phyloP scores from a whole-genome alignment of 352 stramenopile genomes.

The Peronospora farinosa region DNA sequence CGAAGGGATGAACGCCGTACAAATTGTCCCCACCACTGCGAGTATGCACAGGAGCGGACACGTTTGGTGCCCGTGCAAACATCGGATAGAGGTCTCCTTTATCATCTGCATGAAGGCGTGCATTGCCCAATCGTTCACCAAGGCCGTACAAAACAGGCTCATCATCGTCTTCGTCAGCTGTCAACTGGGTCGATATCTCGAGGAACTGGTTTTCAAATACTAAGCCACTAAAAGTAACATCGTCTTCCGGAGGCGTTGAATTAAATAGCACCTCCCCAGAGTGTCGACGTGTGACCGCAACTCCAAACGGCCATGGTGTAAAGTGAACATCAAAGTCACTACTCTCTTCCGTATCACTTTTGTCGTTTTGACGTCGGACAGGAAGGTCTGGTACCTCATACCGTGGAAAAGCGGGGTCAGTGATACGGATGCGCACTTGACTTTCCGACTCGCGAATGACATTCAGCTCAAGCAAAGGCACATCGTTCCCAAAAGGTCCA shows the following conservation, averaged over 20 bases:
- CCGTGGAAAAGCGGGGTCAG: conserved; percentile 58
- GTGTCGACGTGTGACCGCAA: conserved; percentile 52
- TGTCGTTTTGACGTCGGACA: conserved; percentile 5
- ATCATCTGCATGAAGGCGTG: conserved; percentile 34
- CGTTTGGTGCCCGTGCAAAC: conserved; percentile 36
- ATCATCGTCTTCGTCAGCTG: conserved; percentile 14
- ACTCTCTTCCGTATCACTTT: neutral
- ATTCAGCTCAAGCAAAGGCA: conserved; percentile 51
- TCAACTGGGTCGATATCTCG: conserved; percentile 71
- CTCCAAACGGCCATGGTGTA: conserved; percentile 59
- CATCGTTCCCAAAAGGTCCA: conserved; percentile 76
- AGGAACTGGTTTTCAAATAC: conserved; percentile 86
- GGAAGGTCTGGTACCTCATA: conserved; percentile 64
- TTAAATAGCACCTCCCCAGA: conserved; percentile 77
- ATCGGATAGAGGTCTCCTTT: conserved; percentile 67
- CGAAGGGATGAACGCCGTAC: conserved; percentile 70
- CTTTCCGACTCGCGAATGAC: conserved; percentile 47
- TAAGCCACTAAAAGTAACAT: conserved; percentile 47
- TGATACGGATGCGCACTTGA: conserved; percentile 72
- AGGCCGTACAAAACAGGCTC: conserved; percentile 61
- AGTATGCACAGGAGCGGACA: conserved; percentile 16
- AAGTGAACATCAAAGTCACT: conserved; percentile 52
- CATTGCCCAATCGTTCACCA: conserved; percentile 51
- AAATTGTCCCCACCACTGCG: conserved; percentile 59
- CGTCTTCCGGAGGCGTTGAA: conserved; percentile 47